phyloP scores from a whole-genome alignment of 2,329 filamentous ascomycete species.

The Coniochaeta hoffmannii region DNA sequence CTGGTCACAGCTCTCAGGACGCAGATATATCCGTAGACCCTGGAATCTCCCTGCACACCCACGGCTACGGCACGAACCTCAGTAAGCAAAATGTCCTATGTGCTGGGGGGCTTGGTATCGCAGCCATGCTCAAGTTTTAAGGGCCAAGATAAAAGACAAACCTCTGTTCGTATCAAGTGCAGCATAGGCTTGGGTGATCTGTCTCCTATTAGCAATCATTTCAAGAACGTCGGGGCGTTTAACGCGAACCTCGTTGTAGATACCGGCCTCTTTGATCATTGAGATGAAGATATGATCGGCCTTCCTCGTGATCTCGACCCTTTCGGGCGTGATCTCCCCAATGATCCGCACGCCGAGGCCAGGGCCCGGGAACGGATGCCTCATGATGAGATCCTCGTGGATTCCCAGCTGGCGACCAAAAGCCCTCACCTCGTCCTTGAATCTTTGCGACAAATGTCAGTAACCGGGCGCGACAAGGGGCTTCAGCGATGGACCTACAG shows the following conservation, averaged over 20 bases:
- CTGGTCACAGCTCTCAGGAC: conserved; percentile 37
- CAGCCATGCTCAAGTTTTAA: neutral
- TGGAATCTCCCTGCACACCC: conserved; percentile 53
- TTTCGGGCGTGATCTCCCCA: conserved; percentile 74
- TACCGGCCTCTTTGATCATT: conserved; percentile 63
- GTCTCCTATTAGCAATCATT: conserved; percentile 5
- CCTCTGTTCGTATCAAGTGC: conserved; percentile 33
- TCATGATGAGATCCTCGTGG: conserved; percentile 66
- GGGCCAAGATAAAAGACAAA: conserved; percentile 9
- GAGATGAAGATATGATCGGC: conserved; percentile 74
- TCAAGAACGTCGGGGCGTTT: neutral
- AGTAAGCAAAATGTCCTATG: too few relatives aligned
- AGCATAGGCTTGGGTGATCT: conserved; percentile 41
- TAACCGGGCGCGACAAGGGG: too few relatives aligned
- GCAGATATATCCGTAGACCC: conserved; percentile 39
- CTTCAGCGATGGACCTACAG: too few relatives aligned
- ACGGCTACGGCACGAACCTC: conserved; percentile 21
- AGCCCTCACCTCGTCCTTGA: conserved; percentile 75
- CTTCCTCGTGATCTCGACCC: conserved; percentile 70
- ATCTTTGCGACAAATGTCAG: too few relatives aligned
- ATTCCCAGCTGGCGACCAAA: conserved; percentile 66
- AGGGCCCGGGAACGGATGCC: conserved; percentile 70
- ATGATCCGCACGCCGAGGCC: conserved; percentile 71
- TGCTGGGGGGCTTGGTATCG: too few relatives aligned
- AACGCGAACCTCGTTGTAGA: conserved; percentile 52